Evolutionary conservation across 2,329 filamentous ascomycete species (phyloP).

Genomic region (Nemania sp.): DNA sequence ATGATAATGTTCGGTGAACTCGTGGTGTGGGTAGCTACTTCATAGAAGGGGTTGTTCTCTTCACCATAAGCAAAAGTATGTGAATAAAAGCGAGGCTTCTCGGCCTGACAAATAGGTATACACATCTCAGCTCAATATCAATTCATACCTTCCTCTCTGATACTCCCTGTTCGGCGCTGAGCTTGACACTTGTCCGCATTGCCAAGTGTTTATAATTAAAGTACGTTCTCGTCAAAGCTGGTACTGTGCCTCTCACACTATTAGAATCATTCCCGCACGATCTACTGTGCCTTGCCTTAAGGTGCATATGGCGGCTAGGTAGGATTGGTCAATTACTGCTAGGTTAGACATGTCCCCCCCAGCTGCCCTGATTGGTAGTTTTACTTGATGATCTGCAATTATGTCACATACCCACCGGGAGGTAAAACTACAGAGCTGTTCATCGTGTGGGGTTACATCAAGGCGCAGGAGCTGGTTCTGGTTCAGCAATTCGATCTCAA

Average conservation of each 20-base stretch:
- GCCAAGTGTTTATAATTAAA: no score
- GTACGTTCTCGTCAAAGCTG: no score
- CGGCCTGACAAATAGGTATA: no score
- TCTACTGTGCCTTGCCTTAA: not conserved
- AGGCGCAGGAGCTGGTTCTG: not conserved
- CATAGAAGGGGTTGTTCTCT: no score
- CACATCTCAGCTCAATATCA: no score
- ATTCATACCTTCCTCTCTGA: no score
- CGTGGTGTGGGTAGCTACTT: no score
- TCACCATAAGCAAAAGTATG: no score
- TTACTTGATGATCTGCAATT: not conserved
- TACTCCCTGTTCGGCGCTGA: no score
- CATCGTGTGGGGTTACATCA: not conserved
- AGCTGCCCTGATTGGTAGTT: conserved; percentile 12
- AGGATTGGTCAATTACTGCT: conserved; percentile 29
- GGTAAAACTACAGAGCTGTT: not conserved
- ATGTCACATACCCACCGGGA: not conserved
- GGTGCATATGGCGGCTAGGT: not conserved
- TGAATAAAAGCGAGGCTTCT: no score
- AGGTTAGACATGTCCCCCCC: not conserved
- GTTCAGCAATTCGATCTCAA: not conserved
- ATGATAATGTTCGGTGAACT: no score
- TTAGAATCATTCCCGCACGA: not conserved
- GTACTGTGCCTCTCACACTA: not conserved
- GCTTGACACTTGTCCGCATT: no score